Evolutionary conservation across 371 early-diverging fungal genomes (phyloP), one percentile per base, ranked within the genome.

Genomic region (Mucor plumbeus): DNA sequence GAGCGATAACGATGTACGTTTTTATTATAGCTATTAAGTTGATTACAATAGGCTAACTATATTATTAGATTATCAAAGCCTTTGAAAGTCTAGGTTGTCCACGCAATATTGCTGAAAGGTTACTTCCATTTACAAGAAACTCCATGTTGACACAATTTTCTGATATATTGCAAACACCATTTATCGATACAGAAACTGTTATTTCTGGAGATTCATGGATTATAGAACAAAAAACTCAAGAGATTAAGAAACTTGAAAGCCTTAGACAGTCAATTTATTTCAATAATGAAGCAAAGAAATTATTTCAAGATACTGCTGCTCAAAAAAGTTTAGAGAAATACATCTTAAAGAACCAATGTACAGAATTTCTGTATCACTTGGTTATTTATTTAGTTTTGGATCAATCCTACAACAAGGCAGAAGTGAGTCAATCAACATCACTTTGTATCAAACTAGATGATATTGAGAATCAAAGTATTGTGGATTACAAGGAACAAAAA

Each of bases 381-480:
- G 69, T 72, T 0, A 50, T 72, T 14, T 72, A 65, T 31, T 33
- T 47, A 10, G 34, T 72, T 11, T 39, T 72, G 55, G 57, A 64
- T 54, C 72, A 72, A 39, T 72, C 72, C 11, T 72, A 47, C 44
- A 68, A 62, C 40, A 60, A 68, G 65, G 38, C 61, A 34, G 72
- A 72, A 47, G 69, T 72, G 11, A 57, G 41, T 0, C 48, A 68
- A 58, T 72, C 72, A 1, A 68, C 62, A 14, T 72, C 72, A 10
- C 58, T 72, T 13, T 65, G 62, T 35, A 68, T 72, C 3, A 40
- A 58, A 4, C 7, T 64, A 7, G 65, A 68, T 11, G 69, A 72
- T 34, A 72, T 72, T 8, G 68, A 68, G 9, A 64, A 72, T 6
- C 61, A 68, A 5, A 14, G 26, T n/a, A 59, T 65, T 36, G 40